phyloP scores from a whole-genome alignment of 129 eudicot genomes.

The Tagetes patula region DNA sequence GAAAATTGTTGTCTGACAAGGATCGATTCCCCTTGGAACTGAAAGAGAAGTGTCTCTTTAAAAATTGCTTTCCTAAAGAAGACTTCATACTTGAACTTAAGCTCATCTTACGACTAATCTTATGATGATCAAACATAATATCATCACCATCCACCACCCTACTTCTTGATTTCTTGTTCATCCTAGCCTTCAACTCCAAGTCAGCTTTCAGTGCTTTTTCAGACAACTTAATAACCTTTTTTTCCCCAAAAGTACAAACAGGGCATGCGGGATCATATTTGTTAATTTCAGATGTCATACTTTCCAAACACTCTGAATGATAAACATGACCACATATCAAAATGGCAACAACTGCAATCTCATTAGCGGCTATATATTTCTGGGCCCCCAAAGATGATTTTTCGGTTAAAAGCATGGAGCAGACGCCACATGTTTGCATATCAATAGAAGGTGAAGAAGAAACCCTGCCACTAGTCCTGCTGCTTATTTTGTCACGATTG shows the following conservation, averaged over 20 bases:
- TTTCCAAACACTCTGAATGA: slow-evolving; percentile 92
- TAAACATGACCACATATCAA: slow-evolving; percentile 87
- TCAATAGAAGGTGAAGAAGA: slow-evolving; percentile 32
- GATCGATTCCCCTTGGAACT: slow-evolving; percentile 56
- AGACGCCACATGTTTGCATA: slow-evolving; percentile 69
- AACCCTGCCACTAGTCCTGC: slow-evolving; percentile 2
- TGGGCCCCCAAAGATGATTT: slow-evolving; percentile 70
- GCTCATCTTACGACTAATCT: slow-evolving; percentile 51
- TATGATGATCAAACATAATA: slow-evolving; percentile 44
- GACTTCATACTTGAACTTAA: slow-evolving; percentile 69
- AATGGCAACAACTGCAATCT: slow-evolving; percentile 79
- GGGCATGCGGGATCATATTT: slow-evolving; percentile 96
- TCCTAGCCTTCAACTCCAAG: slow-evolving; percentile 55
- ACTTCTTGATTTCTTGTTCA: slow-evolving; percentile 52
- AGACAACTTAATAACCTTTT: slow-evolving; percentile 60
- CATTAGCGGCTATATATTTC: slow-evolving; percentile 59
- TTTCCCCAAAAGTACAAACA: slow-evolving; percentile 91
- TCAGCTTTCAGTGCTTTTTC: slow-evolving; percentile 76
- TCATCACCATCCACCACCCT: slow-evolving; percentile 55
- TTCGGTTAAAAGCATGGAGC: slow-evolving; percentile 74
- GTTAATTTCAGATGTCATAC: slow-evolving; percentile 74
- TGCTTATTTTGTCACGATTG: slow-evolving; percentile 39
- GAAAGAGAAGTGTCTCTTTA: slow-evolving; percentile 83
- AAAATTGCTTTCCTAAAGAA: slow-evolving; percentile 58
- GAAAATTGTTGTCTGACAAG: slow-evolving; percentile 47